These are phyloP conservation scores for Dissophora ornata DNA, from an alignment of 192 early-diverging fungal species.

Conservation along the genomic window DNA sequence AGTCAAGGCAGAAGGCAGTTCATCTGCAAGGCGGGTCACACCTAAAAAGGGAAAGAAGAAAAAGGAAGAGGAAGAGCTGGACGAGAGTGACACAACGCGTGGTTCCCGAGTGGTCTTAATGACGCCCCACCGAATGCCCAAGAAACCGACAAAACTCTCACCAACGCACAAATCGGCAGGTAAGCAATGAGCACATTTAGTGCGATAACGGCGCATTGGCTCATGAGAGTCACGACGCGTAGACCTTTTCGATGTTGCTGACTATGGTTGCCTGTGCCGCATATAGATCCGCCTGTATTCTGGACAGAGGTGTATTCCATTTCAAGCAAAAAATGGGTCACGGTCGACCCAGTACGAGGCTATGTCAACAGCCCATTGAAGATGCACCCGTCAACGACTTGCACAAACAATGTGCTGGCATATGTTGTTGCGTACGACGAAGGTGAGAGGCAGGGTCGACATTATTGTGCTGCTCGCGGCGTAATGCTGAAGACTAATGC, in stretches of 20 bases:
- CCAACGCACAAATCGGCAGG: constrained; percentile 29
- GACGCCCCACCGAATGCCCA: constrained; percentile 16
- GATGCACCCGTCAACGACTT: constrained; percentile 65
- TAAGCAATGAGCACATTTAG: constrained; percentile 3
- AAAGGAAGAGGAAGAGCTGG: constrained; percentile 29
- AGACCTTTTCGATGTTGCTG: no score
- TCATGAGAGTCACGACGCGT: no score
- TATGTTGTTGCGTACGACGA: constrained; percentile 75
- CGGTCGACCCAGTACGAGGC: constrained; percentile 68
- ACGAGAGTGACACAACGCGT: constrained; percentile 47
- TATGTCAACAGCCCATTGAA: constrained; percentile 61
- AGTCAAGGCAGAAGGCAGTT: neutral
- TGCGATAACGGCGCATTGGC: no score
- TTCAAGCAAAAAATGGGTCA: constrained; percentile 66
- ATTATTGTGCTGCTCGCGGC: neutral
- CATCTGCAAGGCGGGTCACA: neutral
- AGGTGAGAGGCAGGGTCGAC: constrained; percentile 23
- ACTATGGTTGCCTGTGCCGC: neutral
- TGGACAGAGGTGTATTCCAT: constrained; percentile 75
- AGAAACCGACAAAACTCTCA: constrained; percentile 15
- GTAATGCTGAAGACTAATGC: no score
- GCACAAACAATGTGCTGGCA: constrained; percentile 58
- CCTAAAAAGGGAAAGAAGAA: constrained; percentile 26
- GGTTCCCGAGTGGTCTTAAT: constrained; percentile 35
- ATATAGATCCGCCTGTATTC: constrained; percentile 62